Evolutionary conservation across 768 basidiomycete genomes (phyloP).

Genomic region (Cyclocybe aegerita): DNA sequence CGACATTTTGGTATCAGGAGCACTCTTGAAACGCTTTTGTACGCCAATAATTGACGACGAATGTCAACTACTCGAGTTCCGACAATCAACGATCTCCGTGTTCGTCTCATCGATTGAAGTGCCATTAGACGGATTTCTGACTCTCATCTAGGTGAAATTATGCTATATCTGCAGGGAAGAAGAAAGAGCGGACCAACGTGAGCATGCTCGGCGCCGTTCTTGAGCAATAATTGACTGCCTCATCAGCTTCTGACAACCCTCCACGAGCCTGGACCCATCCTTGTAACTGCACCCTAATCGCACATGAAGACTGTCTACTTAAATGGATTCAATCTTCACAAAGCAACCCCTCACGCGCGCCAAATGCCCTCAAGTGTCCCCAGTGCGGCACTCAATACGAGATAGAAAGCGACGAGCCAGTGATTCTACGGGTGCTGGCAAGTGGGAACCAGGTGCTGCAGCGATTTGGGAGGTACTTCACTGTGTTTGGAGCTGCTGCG

Average conservation of each 20-base stretch:
- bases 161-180: constrained; percentile 84
- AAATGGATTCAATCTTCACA: constrained; percentile 80
- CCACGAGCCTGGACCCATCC: constrained; percentile 74
- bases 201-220: constrained; percentile 9
- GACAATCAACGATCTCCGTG: constrained; percentile 31
- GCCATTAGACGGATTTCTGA: neutral
- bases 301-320: constrained; percentile 77
- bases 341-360: constrained; percentile 46
- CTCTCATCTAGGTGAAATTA: constrained; percentile 53
- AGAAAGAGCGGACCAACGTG: constrained; percentile 51
- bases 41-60: no score
- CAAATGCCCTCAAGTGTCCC: constrained; percentile 77
- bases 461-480: constrained; percentile 50
- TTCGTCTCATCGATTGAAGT: constrained; percentile 10
- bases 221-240: neutral
- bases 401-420: constrained; percentile 63
- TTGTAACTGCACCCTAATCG: constrained; percentile 77
- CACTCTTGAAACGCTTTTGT: no score
- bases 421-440: constrained; percentile 49
- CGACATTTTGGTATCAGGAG: no score
- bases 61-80: constrained; percentile 15
- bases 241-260: constrained; percentile 20
- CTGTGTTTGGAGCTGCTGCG: constrained; percentile 47
- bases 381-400: constrained; percentile 72
- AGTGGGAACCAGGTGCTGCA: constrained; percentile 49